Conservation (phyloP, 805 yeast species). For the Candida germanica region DNA sequence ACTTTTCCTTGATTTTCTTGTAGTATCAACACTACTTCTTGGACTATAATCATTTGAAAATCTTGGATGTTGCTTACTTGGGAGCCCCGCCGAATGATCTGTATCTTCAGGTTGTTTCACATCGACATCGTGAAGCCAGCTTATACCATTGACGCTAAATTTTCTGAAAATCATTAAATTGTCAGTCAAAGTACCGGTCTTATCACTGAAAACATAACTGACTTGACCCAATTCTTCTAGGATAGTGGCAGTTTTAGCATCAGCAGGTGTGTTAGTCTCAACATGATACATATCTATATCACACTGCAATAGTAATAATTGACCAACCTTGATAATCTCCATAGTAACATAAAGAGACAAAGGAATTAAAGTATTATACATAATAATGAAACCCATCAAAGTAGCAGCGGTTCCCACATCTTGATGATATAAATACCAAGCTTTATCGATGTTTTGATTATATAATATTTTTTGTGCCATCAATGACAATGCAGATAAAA, state of each 20-base stretch:
- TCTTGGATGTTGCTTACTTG: background rate
- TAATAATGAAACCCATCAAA: conserved; percentile 92
- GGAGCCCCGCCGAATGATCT: background rate
- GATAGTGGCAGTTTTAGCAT: conserved; percentile 91
- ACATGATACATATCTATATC: conserved; percentile 94
- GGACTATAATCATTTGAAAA: background rate
- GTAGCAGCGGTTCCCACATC: conserved; percentile 88
- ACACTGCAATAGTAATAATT: conserved; percentile 74
- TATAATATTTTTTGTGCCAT: conserved; percentile 67
- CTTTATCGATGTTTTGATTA: conserved; percentile 34
- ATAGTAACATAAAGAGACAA: conserved; percentile 91
- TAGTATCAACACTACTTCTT: background rate
- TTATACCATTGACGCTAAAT: conserved; percentile 79
- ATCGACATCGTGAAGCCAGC: conserved; percentile 83
- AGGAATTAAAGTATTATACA: conserved; percentile 96
- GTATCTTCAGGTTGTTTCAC: background rate
- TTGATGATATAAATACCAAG: conserved; percentile 71
- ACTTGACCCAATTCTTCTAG: conserved; percentile 97
- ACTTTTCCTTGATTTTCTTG: conserved; percentile 13
- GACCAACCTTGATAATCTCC: conserved; percentile 92
- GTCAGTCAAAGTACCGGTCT: conserved; percentile 96
- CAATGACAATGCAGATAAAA: conserved; percentile 74
- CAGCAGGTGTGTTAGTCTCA: conserved; percentile 85
- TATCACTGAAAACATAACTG: conserved; percentile 89
- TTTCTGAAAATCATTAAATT: conserved; percentile 91